These are phyloP conservation scores for Tausonia pullulans DNA, from an alignment of 1,284 basidiomycete genomes.

Conservation along the genomic window DNA sequence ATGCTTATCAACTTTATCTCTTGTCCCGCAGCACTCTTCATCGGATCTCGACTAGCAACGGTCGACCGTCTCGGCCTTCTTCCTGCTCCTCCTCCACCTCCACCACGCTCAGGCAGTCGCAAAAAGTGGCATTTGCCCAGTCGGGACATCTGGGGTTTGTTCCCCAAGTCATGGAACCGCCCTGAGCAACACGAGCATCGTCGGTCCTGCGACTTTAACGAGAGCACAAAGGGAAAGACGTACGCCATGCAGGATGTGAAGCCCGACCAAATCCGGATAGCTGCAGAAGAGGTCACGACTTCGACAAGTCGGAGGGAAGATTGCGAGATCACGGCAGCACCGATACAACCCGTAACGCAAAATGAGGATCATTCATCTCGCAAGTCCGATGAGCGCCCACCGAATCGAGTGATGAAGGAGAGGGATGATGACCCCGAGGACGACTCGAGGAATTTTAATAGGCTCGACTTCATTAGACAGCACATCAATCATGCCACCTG, in stretches of 20 bases:
- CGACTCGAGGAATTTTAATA: conserved; percentile 35
- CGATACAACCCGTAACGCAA: too few relatives aligned
- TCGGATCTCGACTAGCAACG: conserved; percentile 74
- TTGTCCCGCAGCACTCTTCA: conserved; percentile 84
- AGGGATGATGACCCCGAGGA: not conserved
- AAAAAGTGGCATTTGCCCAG: conserved; percentile 2
- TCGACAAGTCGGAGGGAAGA: too few relatives aligned
- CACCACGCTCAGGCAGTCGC: not conserved
- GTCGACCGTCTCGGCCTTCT: conserved; percentile 50
- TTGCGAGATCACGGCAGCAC: too few relatives aligned
- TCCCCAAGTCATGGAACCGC: conserved; percentile 5
- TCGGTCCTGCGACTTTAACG: too few relatives aligned
- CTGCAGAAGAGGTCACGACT: too few relatives aligned
- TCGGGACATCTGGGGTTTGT: conserved; percentile 3
- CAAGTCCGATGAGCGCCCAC: too few relatives aligned
- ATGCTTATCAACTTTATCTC: conserved; percentile 39
- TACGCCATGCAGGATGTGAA: too few relatives aligned
- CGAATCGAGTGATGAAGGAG: too few relatives aligned
- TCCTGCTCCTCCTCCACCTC: conserved; percentile 23
- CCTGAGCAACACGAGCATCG: too few relatives aligned
- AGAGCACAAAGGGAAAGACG: too few relatives aligned
- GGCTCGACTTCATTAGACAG: conserved; percentile 53
- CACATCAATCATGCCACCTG: conserved; percentile 65
- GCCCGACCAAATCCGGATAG: too few relatives aligned
- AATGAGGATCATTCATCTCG: too few relatives aligned